Evolutionary conservation across 805 yeast species (phyloP).

Genomic region (Lachancea sp.): DNA sequence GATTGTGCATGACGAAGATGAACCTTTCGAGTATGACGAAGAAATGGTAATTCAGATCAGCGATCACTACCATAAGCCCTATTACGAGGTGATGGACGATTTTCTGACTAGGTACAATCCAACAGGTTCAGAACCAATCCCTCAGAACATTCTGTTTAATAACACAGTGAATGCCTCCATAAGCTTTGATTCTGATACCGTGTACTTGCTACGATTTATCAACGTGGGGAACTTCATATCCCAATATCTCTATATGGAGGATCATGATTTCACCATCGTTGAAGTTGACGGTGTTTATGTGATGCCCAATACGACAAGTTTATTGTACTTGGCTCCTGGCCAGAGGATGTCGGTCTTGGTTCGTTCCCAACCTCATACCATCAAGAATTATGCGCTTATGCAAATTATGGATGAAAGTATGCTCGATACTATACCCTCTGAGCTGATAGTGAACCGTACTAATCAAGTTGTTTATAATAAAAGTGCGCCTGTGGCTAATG

Average conservation of each 20-base stretch:
- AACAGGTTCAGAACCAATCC: conserved; percentile 81
- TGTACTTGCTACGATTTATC: conserved; percentile 57
- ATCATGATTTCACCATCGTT: conserved; percentile 62
- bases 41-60: conserved; percentile 51
- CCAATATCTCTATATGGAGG: conserved; percentile 62
- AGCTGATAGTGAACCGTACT: conserved; percentile 48
- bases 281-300: conserved; percentile 72
- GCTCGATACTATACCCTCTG: conserved; percentile 64
- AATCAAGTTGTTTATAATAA: conserved; percentile 49
- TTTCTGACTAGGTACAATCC: conserved; percentile 67
- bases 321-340: conserved; percentile 66
- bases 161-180: conserved; percentile 55
- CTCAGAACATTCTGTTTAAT: conserved; percentile 58
- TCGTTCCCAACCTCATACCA: conserved; percentile 42
- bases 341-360: conserved; percentile 73
- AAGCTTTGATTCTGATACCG: conserved; percentile 50
- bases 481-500: conserved; percentile 26
- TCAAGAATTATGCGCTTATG: conserved; percentile 53
- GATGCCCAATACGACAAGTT: conserved; percentile 48
- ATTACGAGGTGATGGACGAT: conserved; percentile 39
- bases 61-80: conserved; percentile 59
- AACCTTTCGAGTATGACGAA: conserved; percentile 57
- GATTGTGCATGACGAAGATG: conserved; percentile 51
- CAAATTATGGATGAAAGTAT: conserved; percentile 56
- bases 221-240: conserved; percentile 71